Base-by-base conservation (phyloP, 1,284 basidiomycete species). In the Erythrobasidium hasegawianum region DNA sequence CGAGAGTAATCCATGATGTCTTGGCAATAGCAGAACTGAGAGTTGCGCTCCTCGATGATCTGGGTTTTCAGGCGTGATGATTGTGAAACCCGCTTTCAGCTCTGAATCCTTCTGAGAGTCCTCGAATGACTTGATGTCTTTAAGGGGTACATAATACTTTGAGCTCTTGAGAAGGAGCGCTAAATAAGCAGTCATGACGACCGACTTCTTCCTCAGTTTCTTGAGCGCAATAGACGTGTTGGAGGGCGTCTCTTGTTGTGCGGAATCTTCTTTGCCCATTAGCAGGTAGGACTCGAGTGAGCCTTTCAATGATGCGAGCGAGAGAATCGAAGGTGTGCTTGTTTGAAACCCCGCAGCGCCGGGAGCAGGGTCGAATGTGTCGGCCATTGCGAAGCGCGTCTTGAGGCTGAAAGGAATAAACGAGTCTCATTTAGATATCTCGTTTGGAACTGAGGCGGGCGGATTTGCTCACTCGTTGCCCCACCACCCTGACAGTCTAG, bases 321-420 rank as follows among this genome's bases (percentile, higher is more conserved):
- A 84, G 65, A 98, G 80, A 45, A 89, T 85, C 67, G 86, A 87
- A 2, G 95, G 93, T 79, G 96, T 97, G 27, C 92, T 96, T 77
- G 94, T 88, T 76, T 97, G 92, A 80, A 89, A 97, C 33, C 94
- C 94, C 75, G 91, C 88, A 0, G 96, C 96, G 55, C 95, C 95
- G 10, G 81, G 82, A 65, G 90, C 89, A 2, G 93, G 87, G 43
- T 84, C 83, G 78, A 97, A 98, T 57, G 77, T 80, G 18, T 87
- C 81, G 16, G 87, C 87, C 95, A 97, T 97, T 67, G 85, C 81
- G 81, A 99, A 98, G 43, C 96, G 87, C 41, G 90, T 94, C 65
- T 80, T 76, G 22, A 86, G 82, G 74, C 62, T 65, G 62, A 10
- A 53, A n/a, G n/a, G 2, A 24, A 29, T 1, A 13, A 2, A 47